Base-by-base conservation (phyloP, 352 stramenopile genomes). In the Pythium dissotocum region DNA sequence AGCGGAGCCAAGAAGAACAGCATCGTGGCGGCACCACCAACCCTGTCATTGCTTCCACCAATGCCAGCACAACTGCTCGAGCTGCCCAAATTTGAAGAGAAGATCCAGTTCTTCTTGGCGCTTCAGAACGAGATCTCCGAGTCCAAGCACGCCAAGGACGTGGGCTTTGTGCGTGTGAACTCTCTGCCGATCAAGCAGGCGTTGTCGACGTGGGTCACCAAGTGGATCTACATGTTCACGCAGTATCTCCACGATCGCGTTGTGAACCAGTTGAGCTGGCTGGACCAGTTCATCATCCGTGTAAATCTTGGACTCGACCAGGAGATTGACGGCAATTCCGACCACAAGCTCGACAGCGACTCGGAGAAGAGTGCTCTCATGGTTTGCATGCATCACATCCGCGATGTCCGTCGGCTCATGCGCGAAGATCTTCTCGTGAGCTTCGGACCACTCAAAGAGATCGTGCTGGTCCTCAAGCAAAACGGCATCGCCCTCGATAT, bases 221-320 rank as follows among this genome's bases (percentile, higher is more conserved):
- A 98, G 57, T 98, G 94, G 94, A 93, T 97, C 36, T 98, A 98
- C 63, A 78, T 97, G 35, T 98, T 97, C 65, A 98, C 93, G 5
- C 88, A 97, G 64, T 97, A 95, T 67, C 73, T 98, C 0, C 91
- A 98, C 58, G 85, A 97, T 53, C 82, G 92, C 48, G 88, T 98
- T 2, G 79, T 94, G 28, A 87, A 83, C 51, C 82, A 94, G 28
- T 77, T 98, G 4, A 60, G 77, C 38, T 93, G 90, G 80, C 81
- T 98, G n/a, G 73, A 97, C 61, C 79, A 78, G 49, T 98, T 98
- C 69, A 94, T 98, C 74, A 62, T 76, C 3, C 71, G 77, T 6
- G 87, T 97, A 8, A 86, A 91, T 46, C 58, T 53, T 30, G 90
- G 90, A 1, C 76, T 98, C 16, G 90, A 97, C 58, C 65, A 79